These are phyloP conservation scores for Fusarium robinianum DNA, from an alignment of 2,329 filamentous ascomycete genomes.

Conservation along the genomic window DNA sequence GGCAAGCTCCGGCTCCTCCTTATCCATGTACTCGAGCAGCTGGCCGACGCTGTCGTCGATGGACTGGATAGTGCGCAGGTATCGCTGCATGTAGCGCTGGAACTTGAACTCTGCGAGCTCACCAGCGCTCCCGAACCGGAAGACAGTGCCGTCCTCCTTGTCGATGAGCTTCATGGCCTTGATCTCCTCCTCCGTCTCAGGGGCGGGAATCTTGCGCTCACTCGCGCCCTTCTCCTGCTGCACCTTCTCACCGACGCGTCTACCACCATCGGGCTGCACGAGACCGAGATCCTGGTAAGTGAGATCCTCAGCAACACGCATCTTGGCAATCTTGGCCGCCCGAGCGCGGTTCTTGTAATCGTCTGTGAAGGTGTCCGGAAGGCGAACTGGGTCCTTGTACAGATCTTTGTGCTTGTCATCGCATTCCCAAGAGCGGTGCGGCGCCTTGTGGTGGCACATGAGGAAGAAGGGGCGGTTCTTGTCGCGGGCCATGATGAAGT, in stretches of 20 bases:
- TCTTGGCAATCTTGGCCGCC: constrained; percentile 55
- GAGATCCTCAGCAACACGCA: constrained; percentile 55
- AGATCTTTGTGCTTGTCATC: constrained; percentile 53
- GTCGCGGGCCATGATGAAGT: constrained; percentile 44
- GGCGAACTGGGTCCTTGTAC: constrained; percentile 51
- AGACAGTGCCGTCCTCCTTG: constrained; percentile 51
- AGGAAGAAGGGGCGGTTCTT: constrained; percentile 53
- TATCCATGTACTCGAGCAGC: constrained; percentile 50
- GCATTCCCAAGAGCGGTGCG: constrained; percentile 57
- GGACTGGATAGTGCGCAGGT: constrained; percentile 55
- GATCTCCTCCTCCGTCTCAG: constrained; percentile 12
- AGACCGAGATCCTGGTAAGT: constrained; percentile 57
- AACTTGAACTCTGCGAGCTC: constrained; percentile 59
- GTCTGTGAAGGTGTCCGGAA: constrained; percentile 57
- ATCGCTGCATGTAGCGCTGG: constrained; percentile 60
- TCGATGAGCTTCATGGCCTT: constrained; percentile 45
- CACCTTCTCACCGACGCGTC: constrained; percentile 43
- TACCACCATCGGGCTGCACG: constrained; percentile 54
- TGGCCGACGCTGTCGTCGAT: constrained; percentile 58
- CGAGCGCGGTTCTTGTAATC: constrained; percentile 59
- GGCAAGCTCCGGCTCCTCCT: constrained; percentile 44
- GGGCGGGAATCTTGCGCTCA: constrained; percentile 36
- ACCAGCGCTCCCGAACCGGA: constrained; percentile 47
- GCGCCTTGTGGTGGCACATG: constrained; percentile 62
- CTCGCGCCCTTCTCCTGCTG: constrained; percentile 33